Percentiles rank a stretch among this genome's conserved stretches.
Conservation (phyloP, 1,284 basidiomycete genomes). For the Coriolopsis trogii region DNA sequence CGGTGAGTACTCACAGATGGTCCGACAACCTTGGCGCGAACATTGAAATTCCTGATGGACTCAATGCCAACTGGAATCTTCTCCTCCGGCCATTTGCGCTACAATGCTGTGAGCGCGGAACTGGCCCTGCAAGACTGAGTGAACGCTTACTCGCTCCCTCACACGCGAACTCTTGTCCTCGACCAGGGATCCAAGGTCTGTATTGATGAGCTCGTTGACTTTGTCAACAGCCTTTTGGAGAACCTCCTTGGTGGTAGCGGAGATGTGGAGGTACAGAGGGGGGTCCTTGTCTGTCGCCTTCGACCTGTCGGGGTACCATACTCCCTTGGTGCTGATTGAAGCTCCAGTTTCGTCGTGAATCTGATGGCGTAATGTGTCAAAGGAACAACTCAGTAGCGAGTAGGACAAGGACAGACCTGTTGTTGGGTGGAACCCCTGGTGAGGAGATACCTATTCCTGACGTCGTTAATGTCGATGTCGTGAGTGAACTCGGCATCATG, state of each 20-base stretch:
- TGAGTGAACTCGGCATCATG: slow-evolving; percentile 86
- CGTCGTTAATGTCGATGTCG: slow-evolving; percentile 97
- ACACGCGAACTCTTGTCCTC: slow-evolving; percentile 78
- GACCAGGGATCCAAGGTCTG: slow-evolving; percentile 88
- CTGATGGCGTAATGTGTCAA: slow-evolving; percentile 40
- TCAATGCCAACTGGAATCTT: slow-evolving; percentile 89
- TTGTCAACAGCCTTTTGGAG: slow-evolving; percentile 83
- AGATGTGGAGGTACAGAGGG: slow-evolving; percentile 93
- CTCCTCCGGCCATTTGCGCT: slow-evolving; percentile 96
- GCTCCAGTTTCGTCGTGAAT: slow-evolving; percentile 91
- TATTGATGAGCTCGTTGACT: slow-evolving; percentile 83
- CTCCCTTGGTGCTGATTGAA: slow-evolving; percentile 88
- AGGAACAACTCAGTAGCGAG: background rate
- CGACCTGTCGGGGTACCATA: slow-evolving; percentile 91
- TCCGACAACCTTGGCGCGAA: slow-evolving; percentile 96
- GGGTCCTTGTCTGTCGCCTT: slow-evolving; percentile 93
- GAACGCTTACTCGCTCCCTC: slow-evolving; percentile 54
- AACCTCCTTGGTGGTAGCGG: slow-evolving; percentile 79
- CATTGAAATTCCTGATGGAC: slow-evolving; percentile 93
- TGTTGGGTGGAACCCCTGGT: slow-evolving; percentile 94
- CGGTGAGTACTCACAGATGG: slow-evolving; percentile 63
- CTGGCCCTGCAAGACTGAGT: background rate
- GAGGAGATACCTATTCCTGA: slow-evolving; percentile 93
- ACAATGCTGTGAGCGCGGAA: slow-evolving; percentile 11
- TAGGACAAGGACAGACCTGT: slow-evolving; percentile 58